Evolutionary conservation across 306 rosid genomes (phyloP).

Genomic region (Rosa rugosa): DNA sequence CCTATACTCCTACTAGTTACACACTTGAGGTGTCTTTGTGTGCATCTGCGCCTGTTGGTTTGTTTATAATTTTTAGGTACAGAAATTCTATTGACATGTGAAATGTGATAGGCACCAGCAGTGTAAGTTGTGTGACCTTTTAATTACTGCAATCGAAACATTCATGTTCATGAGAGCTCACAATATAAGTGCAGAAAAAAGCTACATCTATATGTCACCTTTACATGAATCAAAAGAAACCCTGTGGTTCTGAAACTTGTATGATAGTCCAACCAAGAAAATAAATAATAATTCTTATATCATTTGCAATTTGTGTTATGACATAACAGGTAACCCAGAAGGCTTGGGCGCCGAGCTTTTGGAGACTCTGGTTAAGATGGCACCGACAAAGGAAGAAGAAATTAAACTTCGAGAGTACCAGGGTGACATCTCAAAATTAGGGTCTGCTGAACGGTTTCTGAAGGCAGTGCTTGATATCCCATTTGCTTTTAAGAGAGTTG

Average conservation of each 20-base stretch:
- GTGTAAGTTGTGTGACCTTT: background rate
- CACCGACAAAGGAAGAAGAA: constrained; percentile 99
- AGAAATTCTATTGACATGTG: background rate
- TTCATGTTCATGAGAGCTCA: constrained; percentile 7
- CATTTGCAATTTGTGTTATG: constrained; percentile 25
- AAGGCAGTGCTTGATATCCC: constrained; percentile 90
- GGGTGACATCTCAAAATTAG: constrained; percentile 81
- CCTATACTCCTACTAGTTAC: background rate
- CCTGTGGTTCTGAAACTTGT: background rate
- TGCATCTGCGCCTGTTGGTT: background rate
- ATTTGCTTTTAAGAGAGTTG: constrained; percentile 88
- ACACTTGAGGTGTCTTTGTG: background rate
- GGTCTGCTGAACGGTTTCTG: constrained; percentile 94
- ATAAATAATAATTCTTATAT: no score
- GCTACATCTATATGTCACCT: background rate
- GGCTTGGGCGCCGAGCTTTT: constrained; percentile 89
- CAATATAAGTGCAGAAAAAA: background rate
- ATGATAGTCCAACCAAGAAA: background rate
- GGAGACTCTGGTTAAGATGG: constrained; percentile 98
- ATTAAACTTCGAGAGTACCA: constrained; percentile 71
- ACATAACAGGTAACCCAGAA: constrained; percentile 79
- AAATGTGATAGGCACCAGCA: background rate
- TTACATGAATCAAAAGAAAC: background rate
- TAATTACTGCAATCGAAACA: background rate
- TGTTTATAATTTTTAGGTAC: background rate